Percentiles rank a stretch among this genome's conserved stretches.
phyloP scores from a whole-genome alignment of 768 basidiomycete genomes.

The Rhodotorula sphaerocarpa region DNA sequence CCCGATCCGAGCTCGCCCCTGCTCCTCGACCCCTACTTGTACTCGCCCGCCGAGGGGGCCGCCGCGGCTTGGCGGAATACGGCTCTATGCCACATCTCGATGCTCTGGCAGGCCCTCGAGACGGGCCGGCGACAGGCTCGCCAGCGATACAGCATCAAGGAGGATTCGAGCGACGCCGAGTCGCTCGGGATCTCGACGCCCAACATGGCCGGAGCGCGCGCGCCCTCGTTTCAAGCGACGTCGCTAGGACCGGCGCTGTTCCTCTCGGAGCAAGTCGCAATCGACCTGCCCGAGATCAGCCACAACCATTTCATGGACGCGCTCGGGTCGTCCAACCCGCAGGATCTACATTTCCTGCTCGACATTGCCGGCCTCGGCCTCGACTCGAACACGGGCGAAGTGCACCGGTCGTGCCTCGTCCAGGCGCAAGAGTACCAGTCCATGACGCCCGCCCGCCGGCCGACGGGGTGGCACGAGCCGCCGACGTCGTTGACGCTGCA shows the following conservation, averaged over 20 bases:
- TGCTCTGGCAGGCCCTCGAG: slow-evolving; percentile 19
- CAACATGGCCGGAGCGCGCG: slow-evolving; percentile 1
- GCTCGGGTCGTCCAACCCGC: slow-evolving; percentile 13
- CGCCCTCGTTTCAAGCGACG: slow-evolving; percentile 33
- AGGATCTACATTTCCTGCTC: slow-evolving; percentile 21
- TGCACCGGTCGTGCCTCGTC: slow-evolving; percentile 12
- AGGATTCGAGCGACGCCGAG: too few relatives aligned
- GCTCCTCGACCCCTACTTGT: slow-evolving; percentile 18
- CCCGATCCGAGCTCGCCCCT: background rate
- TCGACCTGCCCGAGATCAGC: slow-evolving; percentile 4
- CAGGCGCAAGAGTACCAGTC: slow-evolving; percentile 18
- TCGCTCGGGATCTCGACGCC: background rate
- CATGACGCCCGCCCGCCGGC: slow-evolving; percentile 5
- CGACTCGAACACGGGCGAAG: background rate
- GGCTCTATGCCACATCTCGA: slow-evolving; percentile 34
- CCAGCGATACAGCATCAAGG: background rate
- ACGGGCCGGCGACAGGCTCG: slow-evolving; percentile 1
- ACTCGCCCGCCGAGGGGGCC: slow-evolving; percentile 20
- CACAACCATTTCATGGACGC: slow-evolving; percentile 22
- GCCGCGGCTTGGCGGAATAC: slow-evolving; percentile 27
- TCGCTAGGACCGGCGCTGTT: slow-evolving; percentile 28
- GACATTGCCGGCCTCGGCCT: slow-evolving; percentile 7
- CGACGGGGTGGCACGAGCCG: background rate
- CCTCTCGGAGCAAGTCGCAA: slow-evolving; percentile 13
- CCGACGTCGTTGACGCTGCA: background rate